Evolutionary conservation across 139 green algal species (phyloP), one percentile per base, ranked within the genome.

Genomic region (Chlamydomonas applanata): DNA sequence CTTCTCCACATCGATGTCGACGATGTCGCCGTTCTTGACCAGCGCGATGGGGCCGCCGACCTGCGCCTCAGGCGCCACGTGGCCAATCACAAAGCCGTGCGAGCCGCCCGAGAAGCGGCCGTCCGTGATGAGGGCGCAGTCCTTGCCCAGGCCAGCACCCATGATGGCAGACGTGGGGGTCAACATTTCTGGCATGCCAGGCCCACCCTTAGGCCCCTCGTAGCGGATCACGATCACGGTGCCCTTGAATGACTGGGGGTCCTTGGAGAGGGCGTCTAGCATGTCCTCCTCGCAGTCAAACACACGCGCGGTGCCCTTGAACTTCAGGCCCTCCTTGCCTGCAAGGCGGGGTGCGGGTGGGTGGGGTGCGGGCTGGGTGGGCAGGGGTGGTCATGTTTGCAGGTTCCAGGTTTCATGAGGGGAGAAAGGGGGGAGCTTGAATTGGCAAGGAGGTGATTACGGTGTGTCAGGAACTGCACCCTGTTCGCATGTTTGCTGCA

Each of bases 141-240:
- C 91, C 71, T 98, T 91, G 71, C 96, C 96, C 44, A 99, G 89
- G 34, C 96, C 96, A 9, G 96, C 95, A 14, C 95, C 96, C 90
- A 98, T 98, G 88, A 99, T 98, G 69, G 94, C 94, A 13, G 77
- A 91, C 52, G 96, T 99, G 74, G 96, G 96, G 1, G 91, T 98
- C 25, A 99, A 79, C 96, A 99, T 99, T 87, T 99, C 96, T 0
- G 95, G 96, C 95, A 99, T 99, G 74, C 96, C 96, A 19, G 96
- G 96, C 11, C 96, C 96, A 68, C 96, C 96, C 87, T 98, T 97
- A 52, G 95, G 95, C 13, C 95, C 95, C 85, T 98, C 94, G 63
- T 97, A 97, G 69, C 82, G 76, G 45, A 81, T 81, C 30, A 97
- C 91, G 1, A 98, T 87, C 20, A 99, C 96, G 45, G 81, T 87